Conservation (phyloP, 768 basidiomycete species). For the Candolleomyces aberdarensis region DNA sequence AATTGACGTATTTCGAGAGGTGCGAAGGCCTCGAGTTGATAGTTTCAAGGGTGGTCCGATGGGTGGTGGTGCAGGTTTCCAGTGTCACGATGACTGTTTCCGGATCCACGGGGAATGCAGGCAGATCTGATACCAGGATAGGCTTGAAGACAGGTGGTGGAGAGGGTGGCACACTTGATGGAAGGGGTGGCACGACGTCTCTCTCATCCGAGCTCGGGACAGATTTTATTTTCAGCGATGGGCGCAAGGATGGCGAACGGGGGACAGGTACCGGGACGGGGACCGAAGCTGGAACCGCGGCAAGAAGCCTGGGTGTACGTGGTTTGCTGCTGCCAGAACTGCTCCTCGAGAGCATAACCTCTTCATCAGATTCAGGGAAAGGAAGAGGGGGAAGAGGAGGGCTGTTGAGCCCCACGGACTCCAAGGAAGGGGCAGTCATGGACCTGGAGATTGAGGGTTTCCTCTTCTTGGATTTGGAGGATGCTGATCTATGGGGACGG, state of each 20-base stretch:
- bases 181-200: constrained; percentile 47
- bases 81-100: constrained; percentile 65
- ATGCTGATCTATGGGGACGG: constrained; percentile 4
- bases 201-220: constrained; percentile 35
- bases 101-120: constrained; percentile 46
- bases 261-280: constrained; percentile 20
- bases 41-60: constrained; percentile 65
- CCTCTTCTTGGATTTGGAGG: constrained; percentile 13
- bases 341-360: constrained; percentile 17
- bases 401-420: constrained; percentile 28
- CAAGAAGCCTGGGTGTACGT: constrained; percentile 32
- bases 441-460: constrained; percentile 13
- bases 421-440: constrained; percentile 22
- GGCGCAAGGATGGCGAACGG: constrained; percentile 24
- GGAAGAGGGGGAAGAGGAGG: constrained; percentile 59
- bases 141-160: constrained; percentile 58
- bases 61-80: constrained; percentile 68
- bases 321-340: constrained; percentile 26
- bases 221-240: constrained; percentile 37
- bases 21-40: constrained; percentile 67
- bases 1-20: constrained; percentile 55
- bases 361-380: constrained; percentile 30
- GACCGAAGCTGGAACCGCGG: constrained; percentile 16
- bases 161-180: constrained; percentile 40
- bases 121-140: constrained; percentile 60